Conservation (phyloP, 2,329 filamentous ascomycete genomes). For the Tympanopsis confertula region DNA sequence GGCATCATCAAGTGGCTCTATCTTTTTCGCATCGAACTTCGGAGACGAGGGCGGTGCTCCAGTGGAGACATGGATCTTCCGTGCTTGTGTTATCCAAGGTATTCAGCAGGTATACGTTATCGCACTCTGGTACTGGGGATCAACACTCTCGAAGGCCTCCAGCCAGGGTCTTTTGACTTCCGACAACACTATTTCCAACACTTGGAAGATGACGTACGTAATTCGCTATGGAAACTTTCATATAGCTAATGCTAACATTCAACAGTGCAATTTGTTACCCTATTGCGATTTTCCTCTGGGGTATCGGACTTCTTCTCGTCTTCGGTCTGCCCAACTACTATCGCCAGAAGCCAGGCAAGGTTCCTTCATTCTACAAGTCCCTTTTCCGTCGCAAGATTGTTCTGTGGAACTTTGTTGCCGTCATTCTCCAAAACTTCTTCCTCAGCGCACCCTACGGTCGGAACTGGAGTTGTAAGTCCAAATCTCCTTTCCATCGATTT, state of each 20-base stretch:
- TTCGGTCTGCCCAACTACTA: conserved; percentile 57
- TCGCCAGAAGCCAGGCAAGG: conserved; percentile 47
- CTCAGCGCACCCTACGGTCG: conserved; percentile 54
- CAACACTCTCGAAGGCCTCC: conserved; percentile 32
- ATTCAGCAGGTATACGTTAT: conserved; percentile 56
- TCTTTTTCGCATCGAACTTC: conserved; percentile 59
- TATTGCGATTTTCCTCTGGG: conserved; percentile 43
- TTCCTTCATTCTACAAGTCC: conserved; percentile 54
- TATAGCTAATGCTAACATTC: conserved; percentile 4
- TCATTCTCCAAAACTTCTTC: conserved; percentile 58
- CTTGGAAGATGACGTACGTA: conserved; percentile 28
- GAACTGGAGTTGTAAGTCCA: conserved; percentile 47
- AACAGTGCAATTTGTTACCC: conserved; percentile 38
- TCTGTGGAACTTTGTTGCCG: conserved; percentile 53
- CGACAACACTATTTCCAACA: conserved; percentile 23
- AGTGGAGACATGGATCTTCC: conserved; percentile 53
- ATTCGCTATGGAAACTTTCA: not conserved
- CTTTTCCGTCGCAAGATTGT: conserved; percentile 52
- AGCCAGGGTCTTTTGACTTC: conserved; percentile 24
- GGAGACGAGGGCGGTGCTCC: conserved; percentile 51
- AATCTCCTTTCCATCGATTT: not conserved
- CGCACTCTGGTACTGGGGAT: conserved; percentile 57
- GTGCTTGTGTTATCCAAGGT: conserved; percentile 54
- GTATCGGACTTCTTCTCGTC: conserved; percentile 39
- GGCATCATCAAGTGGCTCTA: conserved; percentile 48